These are phyloP conservation scores for Hirschfeldia incana DNA, from an alignment of 345 rosid species.

Conservation along the genomic window DNA sequence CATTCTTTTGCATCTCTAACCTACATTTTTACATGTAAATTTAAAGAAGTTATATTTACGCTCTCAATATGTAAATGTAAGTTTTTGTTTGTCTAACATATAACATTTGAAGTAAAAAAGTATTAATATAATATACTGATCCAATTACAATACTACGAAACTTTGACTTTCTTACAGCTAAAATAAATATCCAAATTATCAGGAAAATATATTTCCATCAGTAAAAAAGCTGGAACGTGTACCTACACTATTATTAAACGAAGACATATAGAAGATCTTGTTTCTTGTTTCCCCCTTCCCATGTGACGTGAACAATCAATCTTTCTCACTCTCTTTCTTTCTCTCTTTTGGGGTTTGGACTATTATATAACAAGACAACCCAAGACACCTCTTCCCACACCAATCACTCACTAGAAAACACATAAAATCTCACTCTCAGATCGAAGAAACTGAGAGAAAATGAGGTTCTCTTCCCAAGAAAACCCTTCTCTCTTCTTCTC, in stretches of 20 bases:
- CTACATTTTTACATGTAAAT: background rate
- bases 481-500: slow-evolving; percentile 22
- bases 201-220: background rate
- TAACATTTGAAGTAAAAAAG: background rate
- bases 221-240: background rate
- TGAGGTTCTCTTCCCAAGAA: slow-evolving; percentile 40
- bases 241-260: background rate
- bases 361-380: slow-evolving; percentile 32
- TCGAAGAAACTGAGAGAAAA: slow-evolving; percentile 31
- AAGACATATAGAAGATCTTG: slow-evolving; percentile 9
- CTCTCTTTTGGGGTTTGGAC: background rate
- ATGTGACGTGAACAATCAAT: slow-evolving; percentile 41
- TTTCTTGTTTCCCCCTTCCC: slow-evolving; percentile 32
- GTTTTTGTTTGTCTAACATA: background rate
- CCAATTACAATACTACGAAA: background rate
- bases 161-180: background rate
- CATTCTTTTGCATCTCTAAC: slow-evolving; percentile 3
- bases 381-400: slow-evolving; percentile 33
- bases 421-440: slow-evolving; percentile 32
- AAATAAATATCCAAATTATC: background rate
- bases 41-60: background rate
- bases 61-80: background rate
- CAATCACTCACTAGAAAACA: slow-evolving; percentile 17
- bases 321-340: slow-evolving; percentile 20
- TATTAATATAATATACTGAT: background rate